A percentile compares a stretch with the other conserved stretches of the same genome.
Evolutionary conservation across 2,329 filamentous ascomycete genomes (phyloP).

Genomic region (Metarhizium robertsii): DNA sequence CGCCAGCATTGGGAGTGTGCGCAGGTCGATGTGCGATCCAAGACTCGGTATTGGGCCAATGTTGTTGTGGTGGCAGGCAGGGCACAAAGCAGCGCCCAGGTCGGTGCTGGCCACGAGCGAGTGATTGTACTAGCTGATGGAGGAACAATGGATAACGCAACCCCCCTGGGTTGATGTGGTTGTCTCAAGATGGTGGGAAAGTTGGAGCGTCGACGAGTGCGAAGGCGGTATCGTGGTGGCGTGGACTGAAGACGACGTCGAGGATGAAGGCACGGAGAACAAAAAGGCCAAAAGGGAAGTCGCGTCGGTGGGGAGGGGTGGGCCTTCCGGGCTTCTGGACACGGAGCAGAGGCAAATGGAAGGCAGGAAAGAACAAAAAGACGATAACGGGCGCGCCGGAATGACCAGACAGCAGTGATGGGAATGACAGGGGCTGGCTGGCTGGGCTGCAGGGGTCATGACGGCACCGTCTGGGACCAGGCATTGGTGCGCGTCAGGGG

Average conservation of each 20-base stretch:
- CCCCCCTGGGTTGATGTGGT: conserved; percentile 3
- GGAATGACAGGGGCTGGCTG: no score
- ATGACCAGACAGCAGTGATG: no score
- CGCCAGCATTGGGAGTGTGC: not conserved
- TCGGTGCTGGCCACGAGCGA: no score
- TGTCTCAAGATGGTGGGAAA: not conserved
- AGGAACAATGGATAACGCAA: not conserved
- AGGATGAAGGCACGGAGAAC: not conserved
- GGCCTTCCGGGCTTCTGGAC: not conserved
- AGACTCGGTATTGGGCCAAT: no score
- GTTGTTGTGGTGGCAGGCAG: not conserved
- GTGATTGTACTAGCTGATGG: not conserved
- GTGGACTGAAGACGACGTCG: not conserved
- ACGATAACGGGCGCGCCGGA: no score
- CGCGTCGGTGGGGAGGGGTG: not conserved
- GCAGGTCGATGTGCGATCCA: not conserved
- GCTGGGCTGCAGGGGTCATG: no score
- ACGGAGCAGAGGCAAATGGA: no score
- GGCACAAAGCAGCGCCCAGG: not conserved
- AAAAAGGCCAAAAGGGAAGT: not conserved
- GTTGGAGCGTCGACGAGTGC: not conserved
- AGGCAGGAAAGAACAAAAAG: no score
- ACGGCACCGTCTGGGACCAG: no score
- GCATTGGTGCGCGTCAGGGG: no score
- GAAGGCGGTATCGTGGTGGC: not conserved